Evolutionary conservation across 2,329 filamentous ascomycete species (phyloP).

Genomic region (Sporothrix phasma): DNA sequence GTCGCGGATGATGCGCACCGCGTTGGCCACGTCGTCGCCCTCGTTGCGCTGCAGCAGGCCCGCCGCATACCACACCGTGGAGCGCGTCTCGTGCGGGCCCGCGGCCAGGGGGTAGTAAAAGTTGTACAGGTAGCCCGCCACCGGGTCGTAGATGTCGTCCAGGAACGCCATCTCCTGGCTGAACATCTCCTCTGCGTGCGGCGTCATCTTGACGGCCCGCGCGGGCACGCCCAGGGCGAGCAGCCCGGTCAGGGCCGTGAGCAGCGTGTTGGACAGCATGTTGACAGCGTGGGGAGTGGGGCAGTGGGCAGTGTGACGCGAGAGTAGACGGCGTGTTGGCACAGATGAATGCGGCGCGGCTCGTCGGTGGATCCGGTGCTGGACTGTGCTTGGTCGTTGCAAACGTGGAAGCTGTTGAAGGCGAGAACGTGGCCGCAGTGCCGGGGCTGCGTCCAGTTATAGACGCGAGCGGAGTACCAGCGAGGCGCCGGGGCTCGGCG

Average conservation of each 20-base stretch:
- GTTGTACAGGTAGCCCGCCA: slow-evolving; percentile 43
- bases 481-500: too few relatives aligned
- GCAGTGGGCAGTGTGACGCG: too few relatives aligned
- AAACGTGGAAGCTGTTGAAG: too few relatives aligned
- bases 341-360: too few relatives aligned
- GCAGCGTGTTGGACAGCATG: neutral
- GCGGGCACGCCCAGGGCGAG: neutral
- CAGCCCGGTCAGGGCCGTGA: neutral
- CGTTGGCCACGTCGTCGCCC: slow-evolving; percentile 19
- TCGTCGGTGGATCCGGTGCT: too few relatives aligned
- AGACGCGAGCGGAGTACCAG: too few relatives aligned
- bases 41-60: slow-evolving; percentile 47
- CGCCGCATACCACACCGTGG: slow-evolving; percentile 49
- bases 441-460: too few relatives aligned
- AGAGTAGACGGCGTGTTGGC: neutral
- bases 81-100: slow-evolving; percentile 47
- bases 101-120: slow-evolving; percentile 34
- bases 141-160: slow-evolving; percentile 44
- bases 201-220: neutral
- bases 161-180: slow-evolving; percentile 45
- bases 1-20: slow-evolving; percentile 27
- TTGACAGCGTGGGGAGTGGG: too few relatives aligned
- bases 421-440: too few relatives aligned
- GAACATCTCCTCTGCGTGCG: slow-evolving; percentile 28
- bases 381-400: too few relatives aligned